These are phyloP conservation scores for Metarhizium sp. DNA, from an alignment of 2,329 filamentous ascomycete species.

Conservation along the genomic window DNA sequence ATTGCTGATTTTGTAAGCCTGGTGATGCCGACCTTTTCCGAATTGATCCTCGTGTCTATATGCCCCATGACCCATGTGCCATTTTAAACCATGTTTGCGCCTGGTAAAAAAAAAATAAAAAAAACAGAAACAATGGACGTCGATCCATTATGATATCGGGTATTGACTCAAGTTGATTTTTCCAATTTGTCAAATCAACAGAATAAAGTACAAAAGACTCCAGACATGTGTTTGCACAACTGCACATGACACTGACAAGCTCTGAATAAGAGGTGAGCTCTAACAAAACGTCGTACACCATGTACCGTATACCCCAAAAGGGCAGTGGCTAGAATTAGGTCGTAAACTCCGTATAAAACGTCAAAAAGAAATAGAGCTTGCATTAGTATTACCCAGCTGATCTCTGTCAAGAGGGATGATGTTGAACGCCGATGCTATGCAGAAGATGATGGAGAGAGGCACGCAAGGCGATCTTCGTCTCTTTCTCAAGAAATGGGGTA, in stretches of 20 bases:
- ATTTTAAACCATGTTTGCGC: neutral
- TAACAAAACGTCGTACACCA: neutral
- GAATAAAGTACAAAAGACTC: neutral
- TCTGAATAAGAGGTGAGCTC: neutral
- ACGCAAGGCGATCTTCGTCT: neutral
- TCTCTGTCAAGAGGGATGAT: neutral
- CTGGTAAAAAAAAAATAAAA: neutral
- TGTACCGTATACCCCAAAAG: neutral
- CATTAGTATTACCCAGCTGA: neutral
- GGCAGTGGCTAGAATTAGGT: neutral
- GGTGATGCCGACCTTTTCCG: neutral
- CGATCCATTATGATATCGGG: neutral
- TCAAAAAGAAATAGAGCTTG: neutral
- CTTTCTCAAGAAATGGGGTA: neutral
- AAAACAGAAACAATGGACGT: neutral
- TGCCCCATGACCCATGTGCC: neutral
- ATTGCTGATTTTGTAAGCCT: neutral
- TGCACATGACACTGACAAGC: neutral
- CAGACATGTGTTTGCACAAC: neutral
- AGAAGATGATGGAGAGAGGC: neutral
- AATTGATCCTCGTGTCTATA: neutral
- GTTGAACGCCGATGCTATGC: conserved; percentile 6
- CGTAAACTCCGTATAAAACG: neutral
- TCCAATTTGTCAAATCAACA: neutral
- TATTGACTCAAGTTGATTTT: neutral